These are phyloP conservation scores for Candida maris DNA, from an alignment of 805 yeast species.

Conservation along the genomic window DNA sequence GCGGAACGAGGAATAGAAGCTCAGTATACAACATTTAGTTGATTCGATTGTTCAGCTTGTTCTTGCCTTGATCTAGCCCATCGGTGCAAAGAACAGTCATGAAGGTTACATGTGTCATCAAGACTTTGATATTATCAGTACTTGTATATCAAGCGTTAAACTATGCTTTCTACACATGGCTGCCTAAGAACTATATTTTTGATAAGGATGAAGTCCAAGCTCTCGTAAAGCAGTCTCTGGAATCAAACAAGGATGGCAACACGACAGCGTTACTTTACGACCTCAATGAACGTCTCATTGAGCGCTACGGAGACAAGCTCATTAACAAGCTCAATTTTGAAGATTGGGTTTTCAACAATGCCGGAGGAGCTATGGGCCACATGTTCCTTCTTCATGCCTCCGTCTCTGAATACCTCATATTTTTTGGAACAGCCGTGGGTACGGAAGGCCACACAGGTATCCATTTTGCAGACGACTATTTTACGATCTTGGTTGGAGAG, in stretches of 20 bases:
- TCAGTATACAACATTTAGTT: too few species aligned
- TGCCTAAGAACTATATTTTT: conserved; percentile 69
- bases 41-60: too few species aligned
- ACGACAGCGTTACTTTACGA: conserved; percentile 61
- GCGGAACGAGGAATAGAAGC: too few species aligned
- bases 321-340: conserved; percentile 70
- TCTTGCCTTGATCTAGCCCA: too few species aligned
- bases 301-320: conserved; percentile 60
- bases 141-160: conserved; percentile 34
- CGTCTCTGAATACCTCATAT: conserved; percentile 83
- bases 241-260: conserved; percentile 51
- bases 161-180: conserved; percentile 53
- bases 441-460: conserved; percentile 96
- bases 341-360: conserved; percentile 95
- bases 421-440: conserved; percentile 91
- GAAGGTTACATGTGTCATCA: conserved; percentile 7
- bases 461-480: conserved; percentile 96
- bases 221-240: conserved; percentile 53
- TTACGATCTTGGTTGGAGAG: conserved; percentile 80
- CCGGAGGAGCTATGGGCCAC: conserved; percentile 98
- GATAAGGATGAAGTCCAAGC: conserved; percentile 59
- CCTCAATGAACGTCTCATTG: conserved; percentile 54
- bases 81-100: too few species aligned
- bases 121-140: conserved; percentile 24
- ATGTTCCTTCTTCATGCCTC: conserved; percentile 96